Percentiles rank a stretch among this genome's conserved stretches.
Conservation (phyloP, 129 eudicot genomes). For the Flaveria brownii region DNA sequence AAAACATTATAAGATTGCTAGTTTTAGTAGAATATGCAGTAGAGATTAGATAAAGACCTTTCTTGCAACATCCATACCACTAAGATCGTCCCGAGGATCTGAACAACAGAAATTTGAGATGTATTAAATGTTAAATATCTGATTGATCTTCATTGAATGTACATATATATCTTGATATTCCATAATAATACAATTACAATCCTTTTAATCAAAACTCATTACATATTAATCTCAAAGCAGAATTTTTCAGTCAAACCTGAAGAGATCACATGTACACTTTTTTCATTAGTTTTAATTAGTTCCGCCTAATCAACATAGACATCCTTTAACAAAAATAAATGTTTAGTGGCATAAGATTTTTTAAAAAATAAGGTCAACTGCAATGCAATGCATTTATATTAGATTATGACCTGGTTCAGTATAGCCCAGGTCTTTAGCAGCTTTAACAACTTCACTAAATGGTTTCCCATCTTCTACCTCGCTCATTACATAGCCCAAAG, state of each 20-base stretch:
- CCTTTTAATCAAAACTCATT: constrained; percentile 9
- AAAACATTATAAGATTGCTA: background rate
- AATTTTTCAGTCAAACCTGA: background rate
- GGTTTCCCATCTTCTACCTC: constrained; percentile 88
- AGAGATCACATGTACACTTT: background rate
- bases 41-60: constrained; percentile 54
- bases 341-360: background rate
- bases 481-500: constrained; percentile 95
- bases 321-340: background rate
- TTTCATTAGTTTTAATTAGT: constrained; percentile 1
- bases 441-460: constrained; percentile 82
- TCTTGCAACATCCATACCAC: constrained; percentile 98
- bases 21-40: background rate
- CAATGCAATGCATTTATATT: constrained; percentile 8
- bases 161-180: background rate
- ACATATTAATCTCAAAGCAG: constrained; percentile 5
- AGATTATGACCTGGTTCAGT: constrained; percentile 88
- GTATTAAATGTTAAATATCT: background rate
- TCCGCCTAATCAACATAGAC: background rate
- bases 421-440: constrained; percentile 86
- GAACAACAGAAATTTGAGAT: constrained; percentile 28
- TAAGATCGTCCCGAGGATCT: constrained; percentile 99
- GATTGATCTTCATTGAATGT: background rate
- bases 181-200: background rate
- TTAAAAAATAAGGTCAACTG: background rate